Conservation (phyloP, 768 basidiomycete genomes). For the Phaffia tasmanica region DNA sequence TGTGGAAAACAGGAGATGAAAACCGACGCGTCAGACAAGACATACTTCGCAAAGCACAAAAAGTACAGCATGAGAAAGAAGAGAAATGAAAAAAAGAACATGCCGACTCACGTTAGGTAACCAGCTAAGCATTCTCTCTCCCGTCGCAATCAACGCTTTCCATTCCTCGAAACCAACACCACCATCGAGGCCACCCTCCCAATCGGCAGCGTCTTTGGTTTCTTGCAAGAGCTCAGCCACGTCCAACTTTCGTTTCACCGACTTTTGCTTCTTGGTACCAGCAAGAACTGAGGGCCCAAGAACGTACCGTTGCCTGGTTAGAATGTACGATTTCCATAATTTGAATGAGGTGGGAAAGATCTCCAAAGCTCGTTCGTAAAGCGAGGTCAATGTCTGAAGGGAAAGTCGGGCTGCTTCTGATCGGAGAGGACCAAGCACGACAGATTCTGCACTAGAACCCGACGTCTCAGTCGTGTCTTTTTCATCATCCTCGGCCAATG, state of each 20-base stretch:
- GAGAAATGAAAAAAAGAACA: not conserved
- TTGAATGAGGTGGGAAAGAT: constrained; percentile 87
- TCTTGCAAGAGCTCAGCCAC: constrained; percentile 41
- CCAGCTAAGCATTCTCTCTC: constrained; percentile 91
- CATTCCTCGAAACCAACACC: constrained; percentile 95
- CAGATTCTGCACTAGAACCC: not conserved
- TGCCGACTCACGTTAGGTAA: constrained; percentile 59
- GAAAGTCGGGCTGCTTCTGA: constrained; percentile 60
- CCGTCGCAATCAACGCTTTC: constrained; percentile 72
- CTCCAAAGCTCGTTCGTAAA: constrained; percentile 84
- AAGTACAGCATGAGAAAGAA: not conserved
- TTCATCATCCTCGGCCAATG: constrained; percentile 38
- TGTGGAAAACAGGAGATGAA: not conserved
- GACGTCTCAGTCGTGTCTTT: not conserved
- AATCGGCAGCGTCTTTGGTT: constrained; percentile 46
- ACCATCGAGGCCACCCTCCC: constrained; percentile 76
- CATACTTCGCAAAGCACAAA: not conserved
- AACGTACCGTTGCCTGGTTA: constrained; percentile 71
- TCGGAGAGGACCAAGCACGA: constrained; percentile 42
- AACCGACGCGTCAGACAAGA: constrained; percentile 1
- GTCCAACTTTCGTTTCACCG: constrained; percentile 44
- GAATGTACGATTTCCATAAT: constrained; percentile 87
- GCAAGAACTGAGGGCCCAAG: constrained; percentile 46
- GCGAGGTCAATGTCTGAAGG: constrained; percentile 71
- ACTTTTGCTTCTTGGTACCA: constrained; percentile 56